Evolutionary conservation across 2,329 filamentous ascomycete genomes (phyloP).

Genomic region (Colletotrichum sp.): DNA sequence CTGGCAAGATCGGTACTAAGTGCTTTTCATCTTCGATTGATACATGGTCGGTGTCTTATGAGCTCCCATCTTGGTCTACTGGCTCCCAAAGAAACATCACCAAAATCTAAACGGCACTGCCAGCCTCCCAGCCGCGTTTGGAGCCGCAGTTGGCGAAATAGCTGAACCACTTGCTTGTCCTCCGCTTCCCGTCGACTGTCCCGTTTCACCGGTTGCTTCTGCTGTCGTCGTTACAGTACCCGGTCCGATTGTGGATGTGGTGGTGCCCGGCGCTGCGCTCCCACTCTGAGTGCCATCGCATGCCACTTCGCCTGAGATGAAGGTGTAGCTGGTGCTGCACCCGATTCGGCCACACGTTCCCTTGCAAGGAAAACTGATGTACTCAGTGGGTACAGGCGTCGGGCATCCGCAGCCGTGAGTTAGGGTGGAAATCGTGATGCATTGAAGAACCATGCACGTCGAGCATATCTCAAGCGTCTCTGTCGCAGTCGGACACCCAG

Average conservation of each 20-base stretch:
- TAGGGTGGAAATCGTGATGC: slow-evolving; percentile 33
- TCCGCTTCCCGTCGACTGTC: not conserved
- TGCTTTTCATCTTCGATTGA: not conserved
- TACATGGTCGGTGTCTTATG: not conserved
- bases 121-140: slow-evolving; percentile 2
- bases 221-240: not conserved
- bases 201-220: not conserved
- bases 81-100: not conserved
- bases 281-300: not conserved
- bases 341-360: slow-evolving; percentile 32
- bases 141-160: not conserved
- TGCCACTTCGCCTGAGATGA: slow-evolving; percentile 9
- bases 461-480: slow-evolving; percentile 33
- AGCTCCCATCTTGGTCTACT: not conserved
- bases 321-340: slow-evolving; percentile 27
- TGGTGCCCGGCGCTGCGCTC: not conserved
- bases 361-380: slow-evolving; percentile 31
- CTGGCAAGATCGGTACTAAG: rapidly evolving
- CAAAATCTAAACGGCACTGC: slow-evolving; percentile 12
- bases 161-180: not conserved
- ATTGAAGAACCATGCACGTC: slow-evolving; percentile 35
- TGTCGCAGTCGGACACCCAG: slow-evolving; percentile 38
- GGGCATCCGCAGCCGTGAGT: slow-evolving; percentile 38
- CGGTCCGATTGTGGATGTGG: not conserved
- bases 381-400: slow-evolving; percentile 30